Evolutionary conservation across 495 filamentous ascomycete genomes (phyloP), one percentile per base, ranked within the genome.

Genomic region (Glonium stellatum): DNA sequence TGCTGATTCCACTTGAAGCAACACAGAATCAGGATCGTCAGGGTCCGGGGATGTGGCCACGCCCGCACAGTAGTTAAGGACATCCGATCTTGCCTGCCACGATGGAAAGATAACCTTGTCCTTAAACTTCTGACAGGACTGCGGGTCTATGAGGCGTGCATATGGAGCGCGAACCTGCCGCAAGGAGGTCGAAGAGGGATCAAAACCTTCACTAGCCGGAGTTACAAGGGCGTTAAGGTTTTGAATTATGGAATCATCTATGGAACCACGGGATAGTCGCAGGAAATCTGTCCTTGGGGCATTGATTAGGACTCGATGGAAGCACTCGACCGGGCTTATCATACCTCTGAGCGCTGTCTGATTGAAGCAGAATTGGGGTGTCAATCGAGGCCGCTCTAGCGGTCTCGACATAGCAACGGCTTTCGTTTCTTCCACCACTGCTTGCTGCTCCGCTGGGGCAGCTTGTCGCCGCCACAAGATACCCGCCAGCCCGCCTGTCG

Each of bases 231-330:
- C 89, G 75, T 98, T 98, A 44, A 98, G 80, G 63, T 96, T 90
- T 70, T 96, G 92, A 1, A 84, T 84, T 65, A 98, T 96, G 15
- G 87, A 88, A 70, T 98, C 93, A 70, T 98, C 93, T 63, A 96
- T 88, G 23, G 88, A 82, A 57, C 82, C 79, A 57, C 93, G 83
- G 5, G 93, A 97, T 59, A 95, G 63, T 21, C 88, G 87, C n/a
- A 98, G 82, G 73, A 98, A 98, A 69, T 96, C 93, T 98, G 66
- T 34, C 55, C 9, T 34, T 51, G 42, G n/a, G 55, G 60, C 47
- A 62, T 47, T 54, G 41, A 46, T 67, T 58, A 63, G 52, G 56
- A 56, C 57, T 54, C 25, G 25, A 21, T 49, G 23, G 51, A 35
- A 58, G 21, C 34, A 58, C 11, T 37, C 15, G 31, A 47, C n/a